phyloP scores from a whole-genome alignment of 2,329 filamentous ascomycete genomes.

The Sporothrix pseudoabietina region DNA sequence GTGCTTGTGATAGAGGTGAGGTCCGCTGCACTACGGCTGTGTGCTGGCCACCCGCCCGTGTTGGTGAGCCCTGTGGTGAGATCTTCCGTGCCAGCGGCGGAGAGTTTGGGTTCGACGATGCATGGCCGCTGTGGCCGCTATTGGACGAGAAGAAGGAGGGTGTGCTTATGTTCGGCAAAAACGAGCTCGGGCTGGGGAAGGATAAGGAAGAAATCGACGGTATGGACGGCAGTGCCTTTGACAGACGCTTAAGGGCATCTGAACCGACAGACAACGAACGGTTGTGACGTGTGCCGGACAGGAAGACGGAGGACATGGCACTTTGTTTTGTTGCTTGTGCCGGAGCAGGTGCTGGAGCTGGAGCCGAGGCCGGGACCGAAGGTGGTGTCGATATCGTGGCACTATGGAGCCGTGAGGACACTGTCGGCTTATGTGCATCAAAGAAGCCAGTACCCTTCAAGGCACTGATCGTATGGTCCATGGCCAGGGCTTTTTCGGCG shows the following conservation, averaged over 20 bases:
- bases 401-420: constrained; percentile 22
- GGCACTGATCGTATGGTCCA: constrained; percentile 43
- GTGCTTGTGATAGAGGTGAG: not conserved
- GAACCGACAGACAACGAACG: constrained; percentile 59
- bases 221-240: constrained; percentile 51
- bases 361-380: constrained; percentile 42
- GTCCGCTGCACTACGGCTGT: not conserved
- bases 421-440: constrained; percentile 30
- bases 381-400: constrained; percentile 42
- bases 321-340: not conserved
- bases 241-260: constrained; percentile 60
- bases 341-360: constrained; percentile 34
- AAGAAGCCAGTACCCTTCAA: constrained; percentile 40
- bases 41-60: not conserved
- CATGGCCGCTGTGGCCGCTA: constrained; percentile 33
- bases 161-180: constrained; percentile 44
- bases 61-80: constrained; percentile 17
- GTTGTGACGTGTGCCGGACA: constrained; percentile 41
- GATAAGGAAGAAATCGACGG: constrained; percentile 50
- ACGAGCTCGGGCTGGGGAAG: constrained; percentile 44
- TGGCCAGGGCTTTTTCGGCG: constrained; percentile 59
- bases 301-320: constrained; percentile 30
- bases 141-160: constrained; percentile 45
- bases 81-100: not conserved
- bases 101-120: not conserved